Evolutionary conservation across 129 eudicot species (phyloP).

Genomic region (Mikania micrantha): DNA sequence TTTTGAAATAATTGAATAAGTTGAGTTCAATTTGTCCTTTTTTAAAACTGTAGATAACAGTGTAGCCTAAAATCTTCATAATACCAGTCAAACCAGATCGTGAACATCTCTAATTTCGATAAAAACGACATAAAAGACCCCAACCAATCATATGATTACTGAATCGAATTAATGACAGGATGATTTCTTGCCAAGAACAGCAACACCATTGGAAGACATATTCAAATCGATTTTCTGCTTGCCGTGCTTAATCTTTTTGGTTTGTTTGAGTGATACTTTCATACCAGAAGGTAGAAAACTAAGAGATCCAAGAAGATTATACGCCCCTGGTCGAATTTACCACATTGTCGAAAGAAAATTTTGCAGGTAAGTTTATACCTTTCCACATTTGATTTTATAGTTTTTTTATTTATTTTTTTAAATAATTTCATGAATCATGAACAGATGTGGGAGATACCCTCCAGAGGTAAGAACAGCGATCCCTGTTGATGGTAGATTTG

Average conservation of each 20-base stretch:
- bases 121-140: too few species aligned
- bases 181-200: conserved; percentile 91
- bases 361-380: conserved; percentile 49
- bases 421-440: background rate
- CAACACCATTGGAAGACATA: conserved; percentile 88
- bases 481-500: conserved; percentile 96
- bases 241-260: conserved; percentile 71
- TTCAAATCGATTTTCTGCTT: conserved; percentile 81
- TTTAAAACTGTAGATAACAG: too few species aligned
- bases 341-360: conserved; percentile 85
- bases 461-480: conserved; percentile 92
- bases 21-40: too few species aligned
- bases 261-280: conserved; percentile 87
- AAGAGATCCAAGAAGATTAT: conserved; percentile 81
- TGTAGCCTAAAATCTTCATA: too few species aligned
- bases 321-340: conserved; percentile 89
- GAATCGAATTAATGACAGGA: conserved; percentile 40
- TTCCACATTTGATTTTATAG: background rate
- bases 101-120: too few species aligned
- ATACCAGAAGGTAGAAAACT: conserved; percentile 73
- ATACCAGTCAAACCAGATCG: too few species aligned
- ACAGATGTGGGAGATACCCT: conserved; percentile 91
- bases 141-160: too few species aligned
- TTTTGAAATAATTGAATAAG: too few species aligned
- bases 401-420: background rate